Base-by-base conservation (phyloP, 2,329 filamentous ascomycete species). In the Aspergillus vadensis region DNA sequence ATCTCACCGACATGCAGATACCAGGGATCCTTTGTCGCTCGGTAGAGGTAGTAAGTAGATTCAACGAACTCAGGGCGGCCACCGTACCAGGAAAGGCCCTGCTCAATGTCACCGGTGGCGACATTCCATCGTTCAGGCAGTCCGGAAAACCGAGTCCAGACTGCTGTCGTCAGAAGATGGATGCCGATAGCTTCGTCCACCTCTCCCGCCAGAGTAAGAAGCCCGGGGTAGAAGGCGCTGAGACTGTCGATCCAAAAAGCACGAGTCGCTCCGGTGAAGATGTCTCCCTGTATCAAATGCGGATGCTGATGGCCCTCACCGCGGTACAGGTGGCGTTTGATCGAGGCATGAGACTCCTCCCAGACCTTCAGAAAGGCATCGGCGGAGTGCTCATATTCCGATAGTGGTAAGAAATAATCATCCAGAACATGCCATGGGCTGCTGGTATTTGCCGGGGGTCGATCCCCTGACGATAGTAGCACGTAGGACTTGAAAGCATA, bases 231-330 rank as follows among this genome's bases (percentile, higher is more conserved):
- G 75, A 96, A 99, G 3, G 95, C 94, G 63, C 92, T 94, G 59
- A 99, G 81, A 72, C 94, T 97, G 78, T 99, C 95, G 58, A 98
- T 91, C 95, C 95, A 99, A 74, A 90, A 92, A 2, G 92, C 91
- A 63, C 92, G 88, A 12, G 92, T 88, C 6, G 94, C 94, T 1
- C 95, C 95, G 0, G 93, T 97, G 63, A 87, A 86, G 4, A 96
- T 82, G 74, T 99, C 93, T 14, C 90, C 92, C 72, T 97, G 96
- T 32, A 95, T 88, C 70, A 97, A 96, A 76, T 97, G 95, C 0
- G 94, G 93, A 74, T 96, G 92, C 66, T 95, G 90, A 64, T 88
- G 88, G 55, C 85, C 84, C 44, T 81, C 74, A 0, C 89, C 86
- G 43, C 91, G 91, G 73, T 96, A 95, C n/a, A 98, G 82, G 74